Evolutionary conservation across 768 basidiomycete species (phyloP), one percentile per base, ranked within the genome.

Genomic region (Boletus reticulatus): DNA sequence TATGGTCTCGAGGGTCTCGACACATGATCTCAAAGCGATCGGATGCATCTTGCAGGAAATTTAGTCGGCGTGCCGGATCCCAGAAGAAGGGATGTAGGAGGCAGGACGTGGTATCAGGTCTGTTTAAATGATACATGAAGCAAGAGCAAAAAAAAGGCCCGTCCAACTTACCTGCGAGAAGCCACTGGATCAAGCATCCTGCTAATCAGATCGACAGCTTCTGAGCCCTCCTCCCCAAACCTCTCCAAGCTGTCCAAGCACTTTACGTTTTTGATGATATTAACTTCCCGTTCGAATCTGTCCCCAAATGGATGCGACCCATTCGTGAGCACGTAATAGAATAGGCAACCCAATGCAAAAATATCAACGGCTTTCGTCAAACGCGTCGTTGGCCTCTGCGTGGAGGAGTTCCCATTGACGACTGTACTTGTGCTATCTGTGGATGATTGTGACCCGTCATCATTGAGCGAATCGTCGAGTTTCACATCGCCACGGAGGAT

Each of bases 1-100:
- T 80, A 0, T 84, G 78, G 53, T 96, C 92, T 53, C 84, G 86
- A 0, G 95, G 94, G 46, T 96, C 94, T 31, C 93, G 84, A 62
- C 88, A 90, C 93, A 98, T 96, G 68, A 94, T 94, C 72, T 98
- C 97, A 70, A 98, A 99, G 6, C 95, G 84, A 72, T 98, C 96
- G 0, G 94, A 97, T 0, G 94, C 92, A 59, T 98, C 97, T 72
- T 96, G 95, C n/a, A 99, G 77, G 80, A 99, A 99, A 48, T 82
- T 85, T 6, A 99, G 75, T 41, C 96, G 82, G 53, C 89, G 84
- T 9, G 81, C 87, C 0, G 94, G 76, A 52, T 94, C 87, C 97
- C 97, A 99, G 78, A 98, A 99, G 79, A 91, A 96, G 0, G 97
- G 97, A 74, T 98, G 96, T 20, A 89, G 75, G 19, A 98, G 78